phyloP scores from a whole-genome alignment of 352 stramenopile genomes.

The Phytophthora pseudosyringae region DNA sequence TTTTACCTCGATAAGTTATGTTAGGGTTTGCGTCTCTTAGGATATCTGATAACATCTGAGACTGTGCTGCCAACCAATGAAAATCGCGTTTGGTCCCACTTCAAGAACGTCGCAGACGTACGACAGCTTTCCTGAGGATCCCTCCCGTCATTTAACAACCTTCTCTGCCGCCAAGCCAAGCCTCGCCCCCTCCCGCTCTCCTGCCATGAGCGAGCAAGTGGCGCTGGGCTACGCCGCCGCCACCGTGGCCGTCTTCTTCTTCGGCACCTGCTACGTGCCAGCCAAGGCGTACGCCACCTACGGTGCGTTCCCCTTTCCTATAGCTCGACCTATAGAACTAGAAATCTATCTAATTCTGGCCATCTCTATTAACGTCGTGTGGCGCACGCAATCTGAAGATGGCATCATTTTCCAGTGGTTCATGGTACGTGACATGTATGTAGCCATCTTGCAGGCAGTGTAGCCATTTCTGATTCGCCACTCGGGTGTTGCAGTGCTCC shows the following conservation, averaged over 20 bases:
- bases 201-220: slow-evolving; percentile 41
- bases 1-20: no score
- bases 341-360: no score
- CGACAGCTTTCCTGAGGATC: slow-evolving; percentile 5
- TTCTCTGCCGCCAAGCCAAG: neutral
- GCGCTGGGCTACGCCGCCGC: slow-evolving; percentile 65
- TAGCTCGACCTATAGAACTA: slow-evolving; percentile 1
- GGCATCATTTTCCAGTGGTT: slow-evolving; percentile 92
- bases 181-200: no score
- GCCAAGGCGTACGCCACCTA: slow-evolving; percentile 86
- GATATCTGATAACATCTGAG: slow-evolving; percentile 2
- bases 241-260: slow-evolving; percentile 84
- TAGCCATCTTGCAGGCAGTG: slow-evolving; percentile 2
- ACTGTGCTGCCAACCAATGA: no score
- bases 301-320: slow-evolving; percentile 42
- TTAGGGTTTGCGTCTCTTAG: no score
- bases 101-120: slow-evolving; percentile 7
- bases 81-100: neutral
- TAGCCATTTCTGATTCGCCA: slow-evolving; percentile 18
- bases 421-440: slow-evolving; percentile 52
- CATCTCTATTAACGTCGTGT: slow-evolving; percentile 10
- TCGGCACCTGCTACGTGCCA: slow-evolving; percentile 85
- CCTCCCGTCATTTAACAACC: slow-evolving; percentile 10
- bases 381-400: slow-evolving; percentile 47
- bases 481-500: slow-evolving; percentile 62